Evolutionary conservation across 148 eudicot species (phyloP), one percentile per base, ranked within the genome.

Genomic region (Polygonum aviculare): DNA sequence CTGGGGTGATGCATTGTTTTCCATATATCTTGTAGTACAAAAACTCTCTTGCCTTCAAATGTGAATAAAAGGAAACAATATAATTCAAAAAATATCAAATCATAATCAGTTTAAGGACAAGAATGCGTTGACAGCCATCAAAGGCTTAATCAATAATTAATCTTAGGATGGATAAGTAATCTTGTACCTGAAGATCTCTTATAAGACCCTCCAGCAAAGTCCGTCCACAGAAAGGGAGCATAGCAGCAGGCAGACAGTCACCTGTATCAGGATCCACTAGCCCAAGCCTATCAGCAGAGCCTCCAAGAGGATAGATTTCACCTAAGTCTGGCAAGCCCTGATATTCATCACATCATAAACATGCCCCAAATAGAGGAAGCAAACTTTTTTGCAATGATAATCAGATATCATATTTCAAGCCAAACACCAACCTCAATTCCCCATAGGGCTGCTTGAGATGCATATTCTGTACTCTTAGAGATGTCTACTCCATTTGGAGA

Each of bases 191-290:
- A 81, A 92, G 96, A 87, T 95, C 99, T 86, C 99, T 92, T 80
- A 95, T 85, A 74, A 92, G 90, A 69, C 99, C 97, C 86, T 95
- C 99, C 80, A 95, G 85, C 81, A 95, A 84, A 71, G 99, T 92
- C 73, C 91, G 87, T 70, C 99, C 97, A 78, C 94, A 87, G 79
- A 81, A 95, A 12, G 97, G 99, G 84, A 95, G 97, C 97, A 92
- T 89, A 78, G 99, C 99, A 50, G 99, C 99, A 78, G 99, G 99
- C 79, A 95, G 97, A 82, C 90, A 95, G 84, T 95, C 99, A 78
- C 96, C 96, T 40, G 97, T 85, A 63, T 84, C 85, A 63, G 94
- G 79, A 79, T 95, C 97, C 74, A 92, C 93, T 78, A 95, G 89
- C 70, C 94, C 97, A 88, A 95, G 97, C 89, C 99, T 89, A 79